phyloP scores from a whole-genome alignment of 768 basidiomycete species.

The Boletus huronensis region DNA sequence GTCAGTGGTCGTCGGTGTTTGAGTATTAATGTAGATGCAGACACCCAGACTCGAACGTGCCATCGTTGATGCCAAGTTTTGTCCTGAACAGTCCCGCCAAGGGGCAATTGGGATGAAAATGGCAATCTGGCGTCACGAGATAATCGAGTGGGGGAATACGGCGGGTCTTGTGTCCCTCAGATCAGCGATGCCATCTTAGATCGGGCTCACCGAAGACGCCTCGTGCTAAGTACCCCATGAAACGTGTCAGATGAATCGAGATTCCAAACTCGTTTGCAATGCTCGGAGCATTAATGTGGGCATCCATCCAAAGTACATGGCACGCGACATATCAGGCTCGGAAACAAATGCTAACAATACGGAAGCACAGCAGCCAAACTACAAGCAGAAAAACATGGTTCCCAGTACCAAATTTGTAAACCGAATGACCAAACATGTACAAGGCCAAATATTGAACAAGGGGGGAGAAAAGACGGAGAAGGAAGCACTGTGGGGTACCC shows the following conservation, averaged over 20 bases:
- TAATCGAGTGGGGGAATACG: not conserved
- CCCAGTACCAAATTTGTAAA: not conserved
- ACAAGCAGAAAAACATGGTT: not conserved
- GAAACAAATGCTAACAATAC: not conserved
- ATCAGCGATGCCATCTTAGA: not conserved
- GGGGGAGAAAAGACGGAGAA: constrained; percentile 19
- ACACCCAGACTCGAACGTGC: too few species aligned
- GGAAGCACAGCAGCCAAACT: not conserved
- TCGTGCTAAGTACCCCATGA: not conserved
- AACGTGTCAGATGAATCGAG: not conserved
- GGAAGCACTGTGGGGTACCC: not conserved
- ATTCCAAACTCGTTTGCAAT: not conserved
- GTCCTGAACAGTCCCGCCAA: not conserved
- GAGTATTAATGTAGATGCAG: not conserved
- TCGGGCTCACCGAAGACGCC: not conserved
- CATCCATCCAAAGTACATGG: not conserved
- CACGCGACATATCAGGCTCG: not conserved
- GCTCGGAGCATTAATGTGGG: too few species aligned
- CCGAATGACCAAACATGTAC: not conserved
- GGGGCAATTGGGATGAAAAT: not conserved
- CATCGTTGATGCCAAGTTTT: not conserved
- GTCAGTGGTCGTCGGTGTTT: too few species aligned
- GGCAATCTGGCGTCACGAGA: not conserved
- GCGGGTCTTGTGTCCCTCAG: not conserved
- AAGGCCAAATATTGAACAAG: not conserved